Percentiles rank a stretch among this genome's conserved stretches.
Conservation (phyloP, 352 stramenopile genomes). For the Phytopythium helicoides region DNA sequence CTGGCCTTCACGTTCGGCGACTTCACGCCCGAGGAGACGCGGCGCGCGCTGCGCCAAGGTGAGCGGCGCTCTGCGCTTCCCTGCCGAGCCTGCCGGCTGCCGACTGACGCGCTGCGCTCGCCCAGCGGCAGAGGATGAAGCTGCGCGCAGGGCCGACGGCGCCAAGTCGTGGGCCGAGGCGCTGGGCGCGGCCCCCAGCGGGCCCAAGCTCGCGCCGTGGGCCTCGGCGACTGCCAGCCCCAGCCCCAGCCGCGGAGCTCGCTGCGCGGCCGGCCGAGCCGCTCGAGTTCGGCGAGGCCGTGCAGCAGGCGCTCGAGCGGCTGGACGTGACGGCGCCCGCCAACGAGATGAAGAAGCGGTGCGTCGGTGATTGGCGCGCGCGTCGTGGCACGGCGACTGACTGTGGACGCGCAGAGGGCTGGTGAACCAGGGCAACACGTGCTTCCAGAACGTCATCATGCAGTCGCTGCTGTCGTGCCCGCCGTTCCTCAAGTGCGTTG, state of each 20-base stretch:
- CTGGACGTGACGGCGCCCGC: constrained; percentile 60
- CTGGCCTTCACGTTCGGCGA: constrained; percentile 74
- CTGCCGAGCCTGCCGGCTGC: too few species aligned
- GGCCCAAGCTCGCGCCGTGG: constrained; percentile 27
- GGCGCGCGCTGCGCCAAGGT: constrained; percentile 46
- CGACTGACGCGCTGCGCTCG: too few species aligned
- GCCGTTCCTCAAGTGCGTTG: constrained; percentile 81
- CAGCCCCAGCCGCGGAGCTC: neutral
- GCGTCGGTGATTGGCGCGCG: too few species aligned
- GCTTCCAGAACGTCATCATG: constrained; percentile 88
- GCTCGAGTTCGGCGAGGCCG: constrained; percentile 58
- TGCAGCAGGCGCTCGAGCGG: constrained; percentile 53
- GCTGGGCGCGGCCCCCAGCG: constrained; percentile 28
- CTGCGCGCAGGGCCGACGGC: constrained; percentile 6
- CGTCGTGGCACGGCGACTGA: too few species aligned
- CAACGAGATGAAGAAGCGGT: constrained; percentile 86
- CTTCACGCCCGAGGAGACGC: constrained; percentile 71
- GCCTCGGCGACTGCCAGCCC: constrained; percentile 11
- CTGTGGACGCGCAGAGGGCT: too few species aligned
- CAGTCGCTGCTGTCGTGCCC: constrained; percentile 77
- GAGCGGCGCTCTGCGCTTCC: neutral
- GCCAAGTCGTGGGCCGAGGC: constrained; percentile 65
- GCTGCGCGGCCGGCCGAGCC: constrained; percentile 8
- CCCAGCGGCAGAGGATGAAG: constrained; percentile 7
- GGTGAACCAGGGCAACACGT: constrained; percentile 86